Evolutionary conservation across 78 protist genomes (phyloP), one percentile per base, ranked within the genome.

Genomic region (Tieghemostelium lacteum): DNA sequence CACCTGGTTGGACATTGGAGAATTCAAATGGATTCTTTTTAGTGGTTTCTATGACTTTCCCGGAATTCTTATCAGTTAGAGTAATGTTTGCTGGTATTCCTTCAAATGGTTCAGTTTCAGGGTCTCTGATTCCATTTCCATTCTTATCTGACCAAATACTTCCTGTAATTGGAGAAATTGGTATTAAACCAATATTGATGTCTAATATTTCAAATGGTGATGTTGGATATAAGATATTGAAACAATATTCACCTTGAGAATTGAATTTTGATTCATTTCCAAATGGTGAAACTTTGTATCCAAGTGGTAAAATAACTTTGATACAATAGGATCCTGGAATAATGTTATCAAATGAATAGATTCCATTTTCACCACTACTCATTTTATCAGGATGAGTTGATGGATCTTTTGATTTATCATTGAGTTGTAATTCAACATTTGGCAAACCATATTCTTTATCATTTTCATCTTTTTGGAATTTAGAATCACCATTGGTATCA

Each of bases 261-360:
- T 75, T 39, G 7, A 75, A 40, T 26, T 37, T 34, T 49, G 75
- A 33, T 49, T 49, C n/a, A 24, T 49, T 22, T 29, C 26, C 29
- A 12, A 29, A 54, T 49, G 31, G 14, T 61, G 70, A 62, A 40
- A 74, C 20, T 37, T 37, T 50, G 42, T 36, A 72, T 3, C 39
- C 26, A 5, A 10, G 4, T 31, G 55, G 58, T 20, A 72, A 2
- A 2, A 10, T 8, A n/a, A 58, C 31, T 34, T 58, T 7, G 55
- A 10, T n/a, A 40, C 78, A 70, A 65, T 77, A 77, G 2, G 29
- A 24, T 42, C 75, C 87, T 58, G 69, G 71, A 26, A 6, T 4
- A 17, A 70, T 37, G n/a, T 67, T 62, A 19, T 60, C 87, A 62
- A 77, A 77, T 36, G 24, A 20, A 57, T 77, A 77, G 20, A 24